Conservation (phyloP, 306 rosid species). For the Gastrolobium villosum region DNA sequence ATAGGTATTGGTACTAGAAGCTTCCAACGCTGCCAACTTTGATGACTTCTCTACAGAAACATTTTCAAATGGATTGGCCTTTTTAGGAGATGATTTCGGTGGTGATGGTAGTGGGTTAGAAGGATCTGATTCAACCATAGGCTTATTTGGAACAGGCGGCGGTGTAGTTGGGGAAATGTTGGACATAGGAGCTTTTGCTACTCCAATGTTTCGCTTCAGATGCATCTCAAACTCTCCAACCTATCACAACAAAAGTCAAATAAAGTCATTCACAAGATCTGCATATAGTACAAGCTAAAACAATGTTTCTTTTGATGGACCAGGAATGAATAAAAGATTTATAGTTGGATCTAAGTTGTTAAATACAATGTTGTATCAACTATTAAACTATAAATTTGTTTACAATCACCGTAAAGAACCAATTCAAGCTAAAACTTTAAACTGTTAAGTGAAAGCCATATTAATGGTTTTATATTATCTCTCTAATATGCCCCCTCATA, state of each 20-base stretch:
- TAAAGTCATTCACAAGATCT: slow-evolving; percentile 22
- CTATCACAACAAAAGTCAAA: slow-evolving; percentile 50
- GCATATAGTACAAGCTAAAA: not conserved
- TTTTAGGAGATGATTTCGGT: slow-evolving; percentile 62
- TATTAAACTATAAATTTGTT: not conserved
- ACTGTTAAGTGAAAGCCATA: too few species aligned
- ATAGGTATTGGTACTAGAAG: slow-evolving; percentile 68
- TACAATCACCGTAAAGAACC: too few species aligned
- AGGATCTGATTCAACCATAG: slow-evolving; percentile 69
- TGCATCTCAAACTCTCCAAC: slow-evolving; percentile 91
- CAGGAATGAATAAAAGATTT: not conserved
- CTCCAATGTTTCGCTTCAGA: slow-evolving; percentile 79
- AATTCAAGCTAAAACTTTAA: too few species aligned
- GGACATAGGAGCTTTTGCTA: slow-evolving; percentile 59
- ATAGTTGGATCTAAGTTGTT: slow-evolving; percentile 11
- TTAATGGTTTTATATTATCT: not conserved
- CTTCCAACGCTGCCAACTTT: slow-evolving; percentile 77
- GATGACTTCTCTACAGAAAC: slow-evolving; percentile 53
- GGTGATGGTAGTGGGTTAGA: slow-evolving; percentile 56
- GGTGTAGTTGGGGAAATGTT: slow-evolving; percentile 66
- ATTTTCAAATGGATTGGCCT: slow-evolving; percentile 61
- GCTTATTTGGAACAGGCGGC: slow-evolving; percentile 73
- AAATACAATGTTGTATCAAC: not conserved
- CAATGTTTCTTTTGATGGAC: slow-evolving; percentile 23
- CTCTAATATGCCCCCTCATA: too few species aligned